Percentiles rank a stretch among this genome's conserved stretches.
phyloP scores from a whole-genome alignment of 2,329 filamentous ascomycete species.

The Fusarium neocosmosporiellum region DNA sequence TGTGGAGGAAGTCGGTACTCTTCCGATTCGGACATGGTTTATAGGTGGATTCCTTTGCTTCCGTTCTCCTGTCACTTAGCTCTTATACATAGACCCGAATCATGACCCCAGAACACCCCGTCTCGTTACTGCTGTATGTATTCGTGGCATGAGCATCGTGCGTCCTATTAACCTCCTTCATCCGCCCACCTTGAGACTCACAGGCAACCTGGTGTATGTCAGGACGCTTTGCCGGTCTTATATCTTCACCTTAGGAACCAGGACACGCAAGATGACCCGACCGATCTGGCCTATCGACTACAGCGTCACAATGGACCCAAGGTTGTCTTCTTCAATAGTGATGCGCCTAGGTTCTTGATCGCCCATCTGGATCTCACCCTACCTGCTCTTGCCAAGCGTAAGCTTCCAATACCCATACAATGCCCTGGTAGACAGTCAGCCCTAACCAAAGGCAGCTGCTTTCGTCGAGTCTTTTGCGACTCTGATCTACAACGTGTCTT shows the following conservation, averaged over 20 bases:
- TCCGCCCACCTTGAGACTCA: too few species aligned
- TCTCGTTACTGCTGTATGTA: background rate
- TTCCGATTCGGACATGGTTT: background rate
- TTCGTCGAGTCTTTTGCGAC: background rate
- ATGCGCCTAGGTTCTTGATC: background rate
- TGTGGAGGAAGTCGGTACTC: background rate
- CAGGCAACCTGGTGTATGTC: background rate
- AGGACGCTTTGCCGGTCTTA: background rate
- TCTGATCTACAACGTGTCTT: background rate
- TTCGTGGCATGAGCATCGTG: background rate
- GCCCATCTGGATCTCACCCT: background rate
- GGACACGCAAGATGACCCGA: background rate
- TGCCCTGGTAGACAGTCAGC: background rate
- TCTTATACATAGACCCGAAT: background rate
- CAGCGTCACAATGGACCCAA: background rate
- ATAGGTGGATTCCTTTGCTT: background rate
- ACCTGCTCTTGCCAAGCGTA: background rate
- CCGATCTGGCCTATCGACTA: background rate
- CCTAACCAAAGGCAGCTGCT: background rate
- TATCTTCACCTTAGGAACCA: too few species aligned
- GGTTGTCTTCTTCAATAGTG: background rate
- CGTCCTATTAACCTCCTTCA: background rate
- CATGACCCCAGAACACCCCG: background rate
- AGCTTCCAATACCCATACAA: background rate
- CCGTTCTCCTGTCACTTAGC: background rate